A percentile compares a stretch with the other conserved stretches of the same genome.
phyloP scores from a whole-genome alignment of 768 basidiomycete genomes.

The Agaricus blazei region DNA sequence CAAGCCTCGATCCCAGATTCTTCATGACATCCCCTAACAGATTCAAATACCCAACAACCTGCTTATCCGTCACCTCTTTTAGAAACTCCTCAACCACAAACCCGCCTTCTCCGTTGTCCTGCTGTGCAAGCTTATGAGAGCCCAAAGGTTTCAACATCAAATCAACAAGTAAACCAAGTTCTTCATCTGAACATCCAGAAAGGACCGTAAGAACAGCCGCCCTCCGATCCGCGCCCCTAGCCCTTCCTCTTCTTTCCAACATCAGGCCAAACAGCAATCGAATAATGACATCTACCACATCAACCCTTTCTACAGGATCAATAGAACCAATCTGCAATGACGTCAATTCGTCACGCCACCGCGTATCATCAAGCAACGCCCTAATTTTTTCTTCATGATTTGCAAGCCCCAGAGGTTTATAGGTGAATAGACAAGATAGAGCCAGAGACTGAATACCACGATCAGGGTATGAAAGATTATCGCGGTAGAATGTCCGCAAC shows the following conservation, averaged over 20 bases:
- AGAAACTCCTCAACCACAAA: conserved; percentile 7
- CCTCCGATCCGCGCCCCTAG: conserved; percentile 62
- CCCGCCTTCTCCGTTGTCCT: conserved; percentile 11
- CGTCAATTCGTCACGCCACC: conserved; percentile 86
- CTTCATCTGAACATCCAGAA: conserved; percentile 63
- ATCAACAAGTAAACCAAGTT: conserved; percentile 74
- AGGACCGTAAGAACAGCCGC: conserved; percentile 73
- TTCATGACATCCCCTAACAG: conserved; percentile 82
- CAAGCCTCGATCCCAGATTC: conserved; percentile 71
- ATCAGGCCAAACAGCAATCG: conserved; percentile 85
- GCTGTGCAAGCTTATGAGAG: conserved; percentile 22
- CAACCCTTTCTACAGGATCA: conserved; percentile 50
- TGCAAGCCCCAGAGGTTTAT: conserved; percentile 58
- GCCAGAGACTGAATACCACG: conserved; percentile 69
- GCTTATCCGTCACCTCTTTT: conserved; percentile 43
- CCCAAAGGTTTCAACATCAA: conserved; percentile 81
- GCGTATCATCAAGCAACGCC: conserved; percentile 73
- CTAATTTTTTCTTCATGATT: conserved; percentile 62
- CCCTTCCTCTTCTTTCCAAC: conserved; percentile 71
- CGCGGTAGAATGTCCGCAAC: conserved; percentile 60
- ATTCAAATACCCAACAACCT: conserved; percentile 80
- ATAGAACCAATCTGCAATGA: conserved; percentile 59
- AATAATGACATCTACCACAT: conserved; percentile 65
- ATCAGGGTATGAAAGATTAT: conserved; percentile 84
- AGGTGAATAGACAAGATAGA: conserved; percentile 75